A percentile compares a stretch with the other conserved stretches of the same genome.
phyloP scores from a whole-genome alignment of 805 yeast species.

The Metschnikowia chrysomelidarum region DNA sequence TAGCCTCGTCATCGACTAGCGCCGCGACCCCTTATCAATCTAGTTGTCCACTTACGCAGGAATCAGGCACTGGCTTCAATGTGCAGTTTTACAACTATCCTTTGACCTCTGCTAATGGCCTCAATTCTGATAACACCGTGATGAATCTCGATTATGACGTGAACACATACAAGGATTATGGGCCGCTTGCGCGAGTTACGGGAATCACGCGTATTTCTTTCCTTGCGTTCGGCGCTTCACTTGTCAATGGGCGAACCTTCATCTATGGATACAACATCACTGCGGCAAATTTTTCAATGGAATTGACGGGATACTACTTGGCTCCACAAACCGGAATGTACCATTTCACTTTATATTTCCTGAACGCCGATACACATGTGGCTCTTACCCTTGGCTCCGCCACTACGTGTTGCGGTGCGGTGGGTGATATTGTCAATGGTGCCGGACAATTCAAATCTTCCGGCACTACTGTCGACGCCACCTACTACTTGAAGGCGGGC shows the following conservation, averaged over 20 bases:
- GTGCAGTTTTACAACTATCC: constrained; percentile 11
- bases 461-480: too few relatives aligned
- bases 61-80: too few relatives aligned
- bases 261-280: constrained; percentile 5
- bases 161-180: constrained; percentile 7
- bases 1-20: too few relatives aligned
- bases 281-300: constrained; percentile 6
- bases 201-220: constrained; percentile 8
- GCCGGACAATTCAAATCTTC: too few relatives aligned
- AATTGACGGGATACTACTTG: constrained; percentile 11
- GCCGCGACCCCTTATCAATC: too few relatives aligned
- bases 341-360: constrained; percentile 7
- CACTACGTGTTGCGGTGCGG: constrained; percentile 10
- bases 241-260: neutral
- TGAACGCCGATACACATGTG: constrained; percentile 17
- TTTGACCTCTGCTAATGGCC: constrained; percentile 2
- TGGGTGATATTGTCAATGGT: neutral
- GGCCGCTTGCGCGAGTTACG: constrained; percentile 1
- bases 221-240: neutral
- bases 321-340: constrained; percentile 10
- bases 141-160: too few relatives aligned
- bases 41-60: too few relatives aligned
- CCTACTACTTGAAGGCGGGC: neutral
- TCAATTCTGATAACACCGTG: constrained; percentile 1
- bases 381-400: constrained; percentile 13